phyloP scores from a whole-genome alignment of 2,329 filamentous ascomycete genomes.

The Alternaria incomplexa region DNA sequence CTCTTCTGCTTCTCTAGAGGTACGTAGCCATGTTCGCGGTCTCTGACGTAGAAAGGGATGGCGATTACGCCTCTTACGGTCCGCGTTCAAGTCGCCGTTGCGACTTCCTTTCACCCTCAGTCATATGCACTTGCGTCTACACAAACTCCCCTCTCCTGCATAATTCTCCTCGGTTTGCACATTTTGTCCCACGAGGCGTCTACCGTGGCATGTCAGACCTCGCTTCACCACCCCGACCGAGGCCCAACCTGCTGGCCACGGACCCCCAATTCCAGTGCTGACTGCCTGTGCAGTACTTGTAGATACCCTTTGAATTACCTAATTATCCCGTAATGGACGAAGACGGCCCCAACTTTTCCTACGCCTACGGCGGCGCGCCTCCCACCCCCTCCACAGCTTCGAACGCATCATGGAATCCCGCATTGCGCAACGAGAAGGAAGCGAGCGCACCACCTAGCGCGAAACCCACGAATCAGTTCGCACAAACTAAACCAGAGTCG shows the following conservation, averaged over 20 bases:
- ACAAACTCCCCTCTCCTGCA: neutral
- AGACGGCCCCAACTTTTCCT: constrained; percentile 49
- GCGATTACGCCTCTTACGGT: constrained; percentile 7
- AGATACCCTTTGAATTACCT: constrained; percentile 41
- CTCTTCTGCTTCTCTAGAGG: constrained; percentile 43
- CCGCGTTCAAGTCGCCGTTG: neutral
- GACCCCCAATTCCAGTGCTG: constrained; percentile 26
- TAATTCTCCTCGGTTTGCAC: neutral
- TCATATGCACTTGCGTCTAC: neutral
- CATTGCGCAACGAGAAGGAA: constrained; percentile 54
- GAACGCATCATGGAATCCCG: constrained; percentile 62
- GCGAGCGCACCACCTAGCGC: constrained; percentile 11
- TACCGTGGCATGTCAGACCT: neutral
- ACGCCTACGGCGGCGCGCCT: constrained; percentile 42
- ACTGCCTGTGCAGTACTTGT: constrained; percentile 37
- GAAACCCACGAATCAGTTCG: constrained; percentile 16
- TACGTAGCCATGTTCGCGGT: constrained; percentile 24
- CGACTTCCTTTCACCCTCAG: neutral
- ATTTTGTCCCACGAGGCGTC: constrained; percentile 3
- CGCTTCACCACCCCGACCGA: constrained; percentile 16
- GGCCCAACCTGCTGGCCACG: constrained; percentile 5
- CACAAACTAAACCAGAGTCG: constrained; percentile 20
- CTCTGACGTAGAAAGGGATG: constrained; percentile 35
- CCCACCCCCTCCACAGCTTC: constrained; percentile 38
- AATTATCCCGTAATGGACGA: constrained; percentile 45